Base-by-base conservation (phyloP, 768 basidiomycete genomes). In the Boletus sp. region DNA sequence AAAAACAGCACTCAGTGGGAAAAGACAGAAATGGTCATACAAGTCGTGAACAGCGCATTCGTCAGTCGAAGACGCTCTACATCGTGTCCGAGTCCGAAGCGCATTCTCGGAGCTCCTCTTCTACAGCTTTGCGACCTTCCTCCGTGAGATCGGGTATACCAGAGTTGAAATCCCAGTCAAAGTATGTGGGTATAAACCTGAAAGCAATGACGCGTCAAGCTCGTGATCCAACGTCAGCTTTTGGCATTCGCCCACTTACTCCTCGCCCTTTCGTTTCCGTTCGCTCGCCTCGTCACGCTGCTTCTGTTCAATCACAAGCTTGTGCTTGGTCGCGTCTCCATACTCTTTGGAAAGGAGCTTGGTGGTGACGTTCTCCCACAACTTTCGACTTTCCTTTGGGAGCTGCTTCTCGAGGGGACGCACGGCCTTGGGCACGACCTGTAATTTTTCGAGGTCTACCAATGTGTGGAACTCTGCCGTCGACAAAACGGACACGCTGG, bases 241-340 rank as follows among this genome's bases (percentile, higher is more conserved):
- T 15, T 20, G 11, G 11, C 46, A 32, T 32, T 32, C 2, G 36
- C 50, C 53, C 9, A 89, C 92, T 77, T 66, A 96, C 92, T 83
- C 80, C 32, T 83, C 71, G 17, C 89, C 91, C 55, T 84, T 89
- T 71, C 80, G 82, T 78, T 92, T 95, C 74, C 93, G 79, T 71
- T 93, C 91, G 11, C 87, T 89, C 7, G 94, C 91, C 33, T 85
- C 82, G 57, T 98, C 94, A 50, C 97, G 77, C 78, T 98, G 97
- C 67, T 71, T 83, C 80, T 98, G 96, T 75, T 99, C 97, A 54
- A 99, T 96, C 5, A 73, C 73, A 51, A 94, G 83, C 79, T 99
- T 99, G 76, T 89, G 83, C 77, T 81, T 90, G 55, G 93, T 98
- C 51, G 97, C 97, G 41, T 95, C 92, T 24, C 83, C 80, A 73